A percentile compares a stretch with the other conserved stretches of the same genome.
These are phyloP conservation scores for Rhipidocladum racemiflorum DNA, from an alignment of 176 grass and related monocot genomes.

Conservation along the genomic window DNA sequence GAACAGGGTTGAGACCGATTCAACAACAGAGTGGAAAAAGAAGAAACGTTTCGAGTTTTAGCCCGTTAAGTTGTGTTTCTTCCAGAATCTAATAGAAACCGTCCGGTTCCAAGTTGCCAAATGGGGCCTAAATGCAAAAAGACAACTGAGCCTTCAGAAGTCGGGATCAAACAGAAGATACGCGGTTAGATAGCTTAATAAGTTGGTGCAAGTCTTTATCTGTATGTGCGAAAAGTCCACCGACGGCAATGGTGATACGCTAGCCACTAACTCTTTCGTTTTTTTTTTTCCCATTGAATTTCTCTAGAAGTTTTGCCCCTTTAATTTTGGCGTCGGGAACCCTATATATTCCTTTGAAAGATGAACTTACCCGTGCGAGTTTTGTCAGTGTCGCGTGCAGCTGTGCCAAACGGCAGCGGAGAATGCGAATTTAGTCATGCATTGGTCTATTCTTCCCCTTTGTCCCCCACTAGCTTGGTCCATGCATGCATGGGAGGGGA, in stretches of 20 bases:
- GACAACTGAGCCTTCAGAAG: background rate
- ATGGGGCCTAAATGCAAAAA: too few species aligned
- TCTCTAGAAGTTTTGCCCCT: background rate
- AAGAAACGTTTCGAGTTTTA: too few species aligned
- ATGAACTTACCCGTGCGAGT: background rate
- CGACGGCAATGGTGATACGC: background rate
- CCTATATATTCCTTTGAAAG: too few species aligned
- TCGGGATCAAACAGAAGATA: background rate
- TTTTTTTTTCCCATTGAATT: background rate
- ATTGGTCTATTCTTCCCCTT: background rate
- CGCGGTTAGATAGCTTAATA: background rate
- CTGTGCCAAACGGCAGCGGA: background rate
- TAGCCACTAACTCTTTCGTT: background rate
- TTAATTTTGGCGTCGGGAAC: background rate
- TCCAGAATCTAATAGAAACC: too few species aligned
- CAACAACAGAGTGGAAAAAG: too few species aligned
- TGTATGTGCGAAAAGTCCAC: background rate
- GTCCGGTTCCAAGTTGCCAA: too few species aligned
- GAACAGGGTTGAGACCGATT: too few species aligned
- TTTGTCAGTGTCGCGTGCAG: background rate
- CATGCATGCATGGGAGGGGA: background rate
- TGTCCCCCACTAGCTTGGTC: slow-evolving; percentile 8
- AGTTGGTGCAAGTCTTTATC: background rate
- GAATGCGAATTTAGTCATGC: background rate
- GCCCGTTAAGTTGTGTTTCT: too few species aligned